A percentile compares a stretch with the other conserved stretches of the same genome.
Conservation (phyloP, 306 rosid genomes). For the Dryas drummondii region DNA sequence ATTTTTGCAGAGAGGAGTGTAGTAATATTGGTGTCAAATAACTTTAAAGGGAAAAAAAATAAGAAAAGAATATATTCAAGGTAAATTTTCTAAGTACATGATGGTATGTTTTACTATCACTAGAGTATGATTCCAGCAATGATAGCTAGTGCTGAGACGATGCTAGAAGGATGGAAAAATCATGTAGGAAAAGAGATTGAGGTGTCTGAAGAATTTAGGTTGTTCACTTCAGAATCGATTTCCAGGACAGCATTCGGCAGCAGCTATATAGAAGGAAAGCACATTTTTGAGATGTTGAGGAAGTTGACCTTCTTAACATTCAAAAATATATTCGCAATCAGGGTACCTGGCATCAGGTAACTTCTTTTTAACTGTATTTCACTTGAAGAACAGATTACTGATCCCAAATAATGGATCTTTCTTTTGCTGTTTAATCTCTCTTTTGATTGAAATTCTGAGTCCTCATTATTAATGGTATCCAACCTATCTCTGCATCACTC, state of each 20-base stretch:
- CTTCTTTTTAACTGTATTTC: no score
- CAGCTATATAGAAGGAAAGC: constrained; percentile 15
- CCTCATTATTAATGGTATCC: no score
- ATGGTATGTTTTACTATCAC: no score
- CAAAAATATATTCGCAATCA: neutral
- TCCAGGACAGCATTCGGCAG: constrained; percentile 27
- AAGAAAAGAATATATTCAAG: no score
- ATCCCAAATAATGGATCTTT: no score
- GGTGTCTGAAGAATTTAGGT: constrained; percentile 19
- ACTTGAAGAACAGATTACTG: no score
- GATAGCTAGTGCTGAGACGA: constrained; percentile 2
- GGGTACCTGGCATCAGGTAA: constrained; percentile 1
- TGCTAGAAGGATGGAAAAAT: constrained; percentile 19
- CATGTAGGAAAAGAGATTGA: constrained; percentile 22
- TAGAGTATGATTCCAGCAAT: neutral
- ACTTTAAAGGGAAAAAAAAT: no score
- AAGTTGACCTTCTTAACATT: neutral
- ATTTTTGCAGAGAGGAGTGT: no score
- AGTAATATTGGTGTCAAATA: no score
- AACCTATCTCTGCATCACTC: no score
- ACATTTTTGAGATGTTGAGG: constrained; percentile 15
- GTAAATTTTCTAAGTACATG: no score
- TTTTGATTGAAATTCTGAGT: neutral
- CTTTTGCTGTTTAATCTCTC: no score
- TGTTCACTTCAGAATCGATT: constrained; percentile 16